These are phyloP conservation scores for Taphrina betulina DNA, from an alignment of 1,139 yeast genomes.

Conservation along the genomic window DNA sequence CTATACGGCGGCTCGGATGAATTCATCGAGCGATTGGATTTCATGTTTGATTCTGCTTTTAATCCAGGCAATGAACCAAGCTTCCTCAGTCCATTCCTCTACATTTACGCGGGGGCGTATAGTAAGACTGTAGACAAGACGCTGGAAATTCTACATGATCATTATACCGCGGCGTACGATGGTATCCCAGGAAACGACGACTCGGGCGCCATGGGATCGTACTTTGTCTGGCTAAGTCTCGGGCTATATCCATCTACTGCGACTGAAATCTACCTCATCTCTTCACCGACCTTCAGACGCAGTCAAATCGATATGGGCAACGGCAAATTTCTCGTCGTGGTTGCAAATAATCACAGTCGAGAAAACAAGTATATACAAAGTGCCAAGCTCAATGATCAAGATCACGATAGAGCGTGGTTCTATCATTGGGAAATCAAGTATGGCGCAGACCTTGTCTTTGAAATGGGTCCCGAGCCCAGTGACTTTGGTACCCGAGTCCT, in stretches of 20 bases:
- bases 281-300: slow-evolving; percentile 15
- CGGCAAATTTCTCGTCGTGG: not conserved
- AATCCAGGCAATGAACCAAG: slow-evolving; percentile 32
- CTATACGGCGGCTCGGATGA: slow-evolving; percentile 12
- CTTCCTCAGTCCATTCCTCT: slow-evolving; percentile 28
- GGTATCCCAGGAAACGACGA: slow-evolving; percentile 31
- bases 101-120: slow-evolving; percentile 26
- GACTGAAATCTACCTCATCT: slow-evolving; percentile 16
- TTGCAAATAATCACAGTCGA: slow-evolving; percentile 2
- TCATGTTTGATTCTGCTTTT: slow-evolving; percentile 24
- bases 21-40: slow-evolving; percentile 19
- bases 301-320: slow-evolving; percentile 1
- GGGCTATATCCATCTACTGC: slow-evolving; percentile 27
- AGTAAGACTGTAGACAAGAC: slow-evolving; percentile 21
- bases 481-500: slow-evolving; percentile 1
- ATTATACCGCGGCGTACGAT: slow-evolving; percentile 19
- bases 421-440: slow-evolving; percentile 17
- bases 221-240: slow-evolving; percentile 28
- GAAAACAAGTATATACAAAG: slow-evolving; percentile 6
- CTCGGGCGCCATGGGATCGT: slow-evolving; percentile 29
- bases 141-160: slow-evolving; percentile 4
- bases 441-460: slow-evolving; percentile 10
- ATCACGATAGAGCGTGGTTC: slow-evolving; percentile 22
- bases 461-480: slow-evolving; percentile 16
- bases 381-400: slow-evolving; percentile 11